Evolutionary conservation across 202 grass and related monocot species (phyloP).

Genomic region (Miscanthus sacchariflorus): DNA sequence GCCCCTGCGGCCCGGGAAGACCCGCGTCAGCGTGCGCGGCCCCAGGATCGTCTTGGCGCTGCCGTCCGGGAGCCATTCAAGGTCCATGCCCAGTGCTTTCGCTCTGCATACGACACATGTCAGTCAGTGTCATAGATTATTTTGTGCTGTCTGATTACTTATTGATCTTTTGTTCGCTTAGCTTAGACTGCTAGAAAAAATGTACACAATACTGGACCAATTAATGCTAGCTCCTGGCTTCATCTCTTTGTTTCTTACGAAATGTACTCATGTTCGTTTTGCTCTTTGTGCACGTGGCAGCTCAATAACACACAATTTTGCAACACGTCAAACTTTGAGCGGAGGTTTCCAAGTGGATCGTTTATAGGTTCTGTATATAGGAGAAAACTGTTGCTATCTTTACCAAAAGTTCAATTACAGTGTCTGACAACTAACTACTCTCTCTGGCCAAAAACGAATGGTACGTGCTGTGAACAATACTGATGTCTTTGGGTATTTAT

Average conservation of each 20-base stretch:
- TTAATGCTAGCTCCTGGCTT: not conserved
- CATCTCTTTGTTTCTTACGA: not conserved
- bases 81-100: constrained; percentile 56
- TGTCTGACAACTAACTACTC: too few species aligned
- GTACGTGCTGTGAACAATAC: too few species aligned
- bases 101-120: not conserved
- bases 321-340: not conserved
- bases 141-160: too few species aligned
- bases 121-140: not conserved
- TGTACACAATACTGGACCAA: too few species aligned
- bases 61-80: constrained; percentile 59
- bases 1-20: constrained; percentile 45
- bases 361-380: not conserved
- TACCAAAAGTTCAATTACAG: too few species aligned
- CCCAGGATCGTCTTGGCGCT: constrained; percentile 49
- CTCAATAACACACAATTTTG: not conserved
- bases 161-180: too few species aligned
- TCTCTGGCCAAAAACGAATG: too few species aligned
- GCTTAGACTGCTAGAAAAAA: too few species aligned
- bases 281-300: not conserved
- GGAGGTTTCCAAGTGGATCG: not conserved
- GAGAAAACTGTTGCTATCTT: not conserved
- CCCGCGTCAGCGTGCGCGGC: constrained; percentile 43
- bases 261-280: not conserved
- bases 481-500: too few species aligned